phyloP scores from a whole-genome alignment of 345 rosid genomes.

The Eucalyptus coolabah region DNA sequence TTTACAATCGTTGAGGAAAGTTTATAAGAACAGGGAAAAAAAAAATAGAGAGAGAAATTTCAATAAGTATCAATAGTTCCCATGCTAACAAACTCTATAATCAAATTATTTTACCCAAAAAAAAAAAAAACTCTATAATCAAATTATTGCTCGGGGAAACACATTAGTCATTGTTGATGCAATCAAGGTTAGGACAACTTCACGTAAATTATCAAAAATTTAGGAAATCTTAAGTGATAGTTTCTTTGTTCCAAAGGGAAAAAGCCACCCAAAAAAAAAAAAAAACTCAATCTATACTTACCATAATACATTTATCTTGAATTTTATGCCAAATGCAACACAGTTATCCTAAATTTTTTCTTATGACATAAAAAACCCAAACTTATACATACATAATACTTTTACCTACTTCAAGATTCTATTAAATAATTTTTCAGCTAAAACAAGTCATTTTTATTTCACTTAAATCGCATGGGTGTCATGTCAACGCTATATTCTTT shows the following conservation, averaged over 20 bases:
- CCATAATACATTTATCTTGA: too few relatives aligned
- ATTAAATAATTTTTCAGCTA: too few relatives aligned
- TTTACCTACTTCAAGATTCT: too few relatives aligned
- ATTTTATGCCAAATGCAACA: too few relatives aligned
- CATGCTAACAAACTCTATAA: neutral
- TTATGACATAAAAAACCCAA: too few relatives aligned
- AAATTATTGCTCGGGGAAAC: neutral
- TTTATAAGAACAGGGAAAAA: neutral
- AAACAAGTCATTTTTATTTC: too few relatives aligned
- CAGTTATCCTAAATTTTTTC: too few relatives aligned
- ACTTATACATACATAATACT: neutral
- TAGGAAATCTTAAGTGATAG: neutral
- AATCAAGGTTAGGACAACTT: neutral
- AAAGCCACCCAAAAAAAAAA: too few relatives aligned
- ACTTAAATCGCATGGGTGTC: too few relatives aligned
- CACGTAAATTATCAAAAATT: neutral
- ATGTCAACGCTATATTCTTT: too few relatives aligned
- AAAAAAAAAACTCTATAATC: neutral
- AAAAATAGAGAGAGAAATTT: rapidly evolving
- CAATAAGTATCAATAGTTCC: neutral
- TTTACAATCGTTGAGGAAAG: neutral
- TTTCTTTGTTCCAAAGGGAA: neutral
- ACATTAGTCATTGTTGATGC: neutral
- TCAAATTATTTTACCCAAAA: neutral
- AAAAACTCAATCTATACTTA: too few relatives aligned